Base-by-base conservation (phyloP, 2,329 filamentous ascomycete genomes). In the Aschersonia sp. region DNA sequence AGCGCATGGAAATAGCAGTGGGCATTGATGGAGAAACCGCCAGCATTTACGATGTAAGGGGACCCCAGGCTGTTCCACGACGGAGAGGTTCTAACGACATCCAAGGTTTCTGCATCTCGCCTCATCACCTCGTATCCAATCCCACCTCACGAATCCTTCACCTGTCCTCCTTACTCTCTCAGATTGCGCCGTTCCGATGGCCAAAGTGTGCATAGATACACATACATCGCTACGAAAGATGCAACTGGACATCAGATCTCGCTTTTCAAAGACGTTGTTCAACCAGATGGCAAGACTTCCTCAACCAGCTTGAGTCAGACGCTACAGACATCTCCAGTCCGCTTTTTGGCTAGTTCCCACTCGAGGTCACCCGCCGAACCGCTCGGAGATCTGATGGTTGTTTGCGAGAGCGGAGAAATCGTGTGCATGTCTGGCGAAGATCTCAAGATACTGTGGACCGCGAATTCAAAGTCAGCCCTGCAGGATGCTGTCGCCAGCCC, bases 121-220 rank as follows among this genome's bases (percentile, higher is more conserved):
- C 66, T 82, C 51, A 71, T 83, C 55, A 82, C 79, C 6, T 83
- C 79, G 2, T 83, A 83, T 59, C 78, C 79, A 29, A 73, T 83
- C 50, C 76, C 79, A 30, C 80, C 79, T 1, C 77, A 81, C 59
- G 74, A 79, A 47, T 71, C 69, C 46, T 80, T 83, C 58, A 77
- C 77, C 47, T 82, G 79, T 60, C 62, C 78, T 7, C 73, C 78
- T 22, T 73, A 70, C 59, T 83, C 79, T 12, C 60, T 81, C 41
- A 70, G 76, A 53, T 66, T 71, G 51, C 70, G 76, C 54, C 66
- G 66, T 43, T 60, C 70, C 9, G 67, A 67, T 29, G 66, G 63
- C 47, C 70, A 63, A 52, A 69, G 72, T 49, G 64, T 76, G 32
- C 67, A 71, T 41, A 71, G 79, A 54, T 77, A 77, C 56, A 83